Evolutionary conservation across 306 rosid species (phyloP).

Genomic region (Cercis canadensis): DNA sequence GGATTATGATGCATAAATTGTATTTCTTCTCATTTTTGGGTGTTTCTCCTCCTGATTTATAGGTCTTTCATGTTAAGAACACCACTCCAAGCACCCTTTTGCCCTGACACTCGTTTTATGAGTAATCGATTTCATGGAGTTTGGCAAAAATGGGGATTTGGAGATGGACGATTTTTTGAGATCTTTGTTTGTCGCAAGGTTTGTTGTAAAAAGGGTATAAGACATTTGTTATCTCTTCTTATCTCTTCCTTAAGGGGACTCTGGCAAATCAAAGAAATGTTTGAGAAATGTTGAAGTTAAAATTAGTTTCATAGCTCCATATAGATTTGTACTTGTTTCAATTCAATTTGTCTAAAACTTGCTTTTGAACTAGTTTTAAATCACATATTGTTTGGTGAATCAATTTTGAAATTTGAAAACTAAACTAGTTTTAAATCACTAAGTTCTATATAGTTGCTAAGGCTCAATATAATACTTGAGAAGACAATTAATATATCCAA

Average conservation of each 20-base stretch:
- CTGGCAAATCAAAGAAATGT: no score
- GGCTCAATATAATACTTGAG: not conserved
- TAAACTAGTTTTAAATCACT: no score
- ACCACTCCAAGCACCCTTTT: conserved; percentile 44
- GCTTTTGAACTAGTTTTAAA: no score
- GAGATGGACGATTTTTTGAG: conserved; percentile 51
- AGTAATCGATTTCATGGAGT: conserved; percentile 53
- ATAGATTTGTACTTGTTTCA: no score
- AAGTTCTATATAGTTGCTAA: not conserved
- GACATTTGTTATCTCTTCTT: conserved; percentile 45
- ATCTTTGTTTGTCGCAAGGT: conserved; percentile 50
- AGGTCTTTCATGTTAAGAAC: conserved; percentile 59
- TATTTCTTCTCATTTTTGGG: no score
- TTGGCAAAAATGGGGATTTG: conserved; percentile 44
- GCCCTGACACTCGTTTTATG: conserved; percentile 49
- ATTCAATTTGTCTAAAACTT: no score
- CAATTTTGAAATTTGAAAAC: no score
- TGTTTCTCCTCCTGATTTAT: no score
- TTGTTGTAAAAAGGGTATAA: conserved; percentile 41
- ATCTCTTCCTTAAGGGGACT: not conserved
- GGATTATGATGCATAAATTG: no score
- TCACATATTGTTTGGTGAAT: no score
- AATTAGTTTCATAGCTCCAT: no score
- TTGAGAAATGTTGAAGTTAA: no score
- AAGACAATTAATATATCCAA: not conserved